Evolutionary conservation across 2,329 filamentous ascomycete genomes (phyloP), one percentile per base, ranked within the genome.

Genomic region (Aspergillus ibericus): DNA sequence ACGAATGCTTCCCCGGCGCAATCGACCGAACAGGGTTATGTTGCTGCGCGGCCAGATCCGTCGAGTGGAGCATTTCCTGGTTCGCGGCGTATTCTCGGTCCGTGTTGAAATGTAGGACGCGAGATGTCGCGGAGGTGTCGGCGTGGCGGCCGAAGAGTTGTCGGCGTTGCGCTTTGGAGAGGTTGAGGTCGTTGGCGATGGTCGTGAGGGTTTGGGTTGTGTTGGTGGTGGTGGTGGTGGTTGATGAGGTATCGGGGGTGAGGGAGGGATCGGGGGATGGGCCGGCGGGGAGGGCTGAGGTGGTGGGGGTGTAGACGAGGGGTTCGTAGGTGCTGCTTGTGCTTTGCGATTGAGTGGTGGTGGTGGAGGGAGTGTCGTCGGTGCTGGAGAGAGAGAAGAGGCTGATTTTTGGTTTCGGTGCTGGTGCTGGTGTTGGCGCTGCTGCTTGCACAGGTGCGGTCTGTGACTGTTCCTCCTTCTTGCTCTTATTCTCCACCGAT

Each of bases 71-170:
- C 88, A 96, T 72, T 65, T 83, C 82, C 77, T 96, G 90, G 74
- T 98, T 98, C 68, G 90, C 86, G 22, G 83, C 85, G 74, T 98
- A 98, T 77, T 97, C 93, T 58, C 81, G 79, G 72, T 96, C 92
- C 64, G 92, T 93, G 77, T 96, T 91, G 83, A 97, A 96, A 69
- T 89, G 92, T 63, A 93, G 83, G 36, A 96, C 83, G 44, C 85
- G 87, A n/a, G 85, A 81, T 1, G 51, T 2, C 0, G 16, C 16
- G 49, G 84, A 79, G 7, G 78, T 63, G 55, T 75, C 75, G 34
- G 73, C 65, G 64, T 74, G 68, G 32, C 93, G 89, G 1, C 93
- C 93, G 70, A 98, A 93, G 3, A 98, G 85, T 71, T 96, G 92
- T 42, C 93, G 88, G 40, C 88, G 84, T 63, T 91, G 88, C 0